Evolutionary conservation across 352 stramenopile genomes (phyloP).

Genomic region (Phytophthora tentaculata): DNA sequence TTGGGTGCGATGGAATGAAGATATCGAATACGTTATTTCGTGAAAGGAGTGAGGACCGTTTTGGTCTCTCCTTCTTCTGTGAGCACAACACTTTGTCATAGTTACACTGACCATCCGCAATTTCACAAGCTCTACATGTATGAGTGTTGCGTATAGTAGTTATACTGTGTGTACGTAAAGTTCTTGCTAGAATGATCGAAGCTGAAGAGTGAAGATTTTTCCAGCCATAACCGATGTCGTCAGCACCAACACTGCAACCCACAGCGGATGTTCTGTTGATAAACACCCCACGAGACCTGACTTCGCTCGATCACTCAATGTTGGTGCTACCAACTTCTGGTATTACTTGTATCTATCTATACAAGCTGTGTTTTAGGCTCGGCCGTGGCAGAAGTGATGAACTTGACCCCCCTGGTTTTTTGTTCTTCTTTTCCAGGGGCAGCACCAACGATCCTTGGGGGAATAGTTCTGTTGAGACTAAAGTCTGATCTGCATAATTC

Average conservation of each 20-base stretch:
- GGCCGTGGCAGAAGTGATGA: not conserved
- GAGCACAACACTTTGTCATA: slow-evolving; percentile 73
- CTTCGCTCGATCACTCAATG: slow-evolving; percentile 12
- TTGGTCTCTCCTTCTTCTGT: slow-evolving; percentile 59
- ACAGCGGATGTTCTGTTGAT: slow-evolving; percentile 28
- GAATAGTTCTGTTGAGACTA: slow-evolving; percentile 40
- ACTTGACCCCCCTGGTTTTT: not conserved
- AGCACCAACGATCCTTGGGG: slow-evolving; percentile 32
- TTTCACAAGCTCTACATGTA: slow-evolving; percentile 17
- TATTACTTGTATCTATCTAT: no score
- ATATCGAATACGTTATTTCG: slow-evolving; percentile 46
- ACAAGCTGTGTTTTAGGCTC: no score
- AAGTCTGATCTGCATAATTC: not conserved
- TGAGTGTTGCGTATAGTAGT: slow-evolving; percentile 2
- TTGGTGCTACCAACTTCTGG: not conserved
- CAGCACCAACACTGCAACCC: slow-evolving; percentile 28
- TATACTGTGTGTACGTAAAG: not conserved
- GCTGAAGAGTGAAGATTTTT: slow-evolving; percentile 21
- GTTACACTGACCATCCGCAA: slow-evolving; percentile 74
- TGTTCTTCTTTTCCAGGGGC: slow-evolving; percentile 3
- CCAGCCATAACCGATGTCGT: slow-evolving; percentile 1
- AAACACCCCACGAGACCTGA: slow-evolving; percentile 6
- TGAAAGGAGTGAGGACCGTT: slow-evolving; percentile 57
- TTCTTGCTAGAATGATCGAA: not conserved
- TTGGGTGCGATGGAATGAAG: slow-evolving; percentile 55